Percentiles rank a stretch among this genome's conserved stretches.
phyloP scores from a whole-genome alignment of 2,329 filamentous ascomycete species.

The Hawksworthiomyces lignivorus region DNA sequence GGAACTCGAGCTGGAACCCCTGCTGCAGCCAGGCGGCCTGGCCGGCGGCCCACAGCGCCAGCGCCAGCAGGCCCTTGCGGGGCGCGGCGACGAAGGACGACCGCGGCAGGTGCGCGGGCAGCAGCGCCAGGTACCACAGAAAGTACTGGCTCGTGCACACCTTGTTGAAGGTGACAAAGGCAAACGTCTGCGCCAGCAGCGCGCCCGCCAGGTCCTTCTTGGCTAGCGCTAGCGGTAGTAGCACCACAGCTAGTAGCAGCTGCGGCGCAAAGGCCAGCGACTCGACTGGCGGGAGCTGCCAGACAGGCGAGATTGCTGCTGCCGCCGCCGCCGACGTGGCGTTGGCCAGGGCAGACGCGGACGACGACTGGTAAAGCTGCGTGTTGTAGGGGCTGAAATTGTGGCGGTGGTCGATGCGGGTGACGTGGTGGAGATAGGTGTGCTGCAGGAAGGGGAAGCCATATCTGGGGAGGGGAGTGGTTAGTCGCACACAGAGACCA shows the following conservation, averaged over 20 bases:
- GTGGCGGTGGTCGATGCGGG: slow-evolving; percentile 89
- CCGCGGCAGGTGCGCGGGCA: slow-evolving; percentile 80
- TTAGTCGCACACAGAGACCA: not conserved
- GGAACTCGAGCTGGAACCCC: slow-evolving; percentile 68
- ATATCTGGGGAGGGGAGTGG: slow-evolving; percentile 48
- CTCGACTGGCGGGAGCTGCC: slow-evolving; percentile 46
- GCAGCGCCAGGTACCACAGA: slow-evolving; percentile 91
- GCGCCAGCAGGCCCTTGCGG: slow-evolving; percentile 54
- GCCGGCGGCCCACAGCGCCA: slow-evolving; percentile 64
- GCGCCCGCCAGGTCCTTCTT: slow-evolving; percentile 74
- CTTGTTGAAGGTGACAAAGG: slow-evolving; percentile 97
- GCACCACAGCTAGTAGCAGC: slow-evolving; percentile 66
- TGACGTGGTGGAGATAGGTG: slow-evolving; percentile 88
- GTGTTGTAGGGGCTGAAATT: slow-evolving; percentile 98
- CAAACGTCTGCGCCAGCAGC: slow-evolving; percentile 93
- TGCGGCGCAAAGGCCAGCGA: slow-evolving; percentile 86
- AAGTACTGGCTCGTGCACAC: slow-evolving; percentile 99
- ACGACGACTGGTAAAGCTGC: slow-evolving; percentile 78
- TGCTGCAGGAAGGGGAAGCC: slow-evolving; percentile 76
- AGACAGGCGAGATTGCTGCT: slow-evolving; percentile 17
- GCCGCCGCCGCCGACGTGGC: slow-evolving; percentile 15
- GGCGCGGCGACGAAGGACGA: slow-evolving; percentile 63
- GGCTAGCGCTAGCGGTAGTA: slow-evolving; percentile 63
- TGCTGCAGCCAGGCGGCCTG: slow-evolving; percentile 73
- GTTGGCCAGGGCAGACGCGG: slow-evolving; percentile 34